phyloP scores from a whole-genome alignment of 1,284 basidiomycete species.

The Rugosomyces carneus region DNA sequence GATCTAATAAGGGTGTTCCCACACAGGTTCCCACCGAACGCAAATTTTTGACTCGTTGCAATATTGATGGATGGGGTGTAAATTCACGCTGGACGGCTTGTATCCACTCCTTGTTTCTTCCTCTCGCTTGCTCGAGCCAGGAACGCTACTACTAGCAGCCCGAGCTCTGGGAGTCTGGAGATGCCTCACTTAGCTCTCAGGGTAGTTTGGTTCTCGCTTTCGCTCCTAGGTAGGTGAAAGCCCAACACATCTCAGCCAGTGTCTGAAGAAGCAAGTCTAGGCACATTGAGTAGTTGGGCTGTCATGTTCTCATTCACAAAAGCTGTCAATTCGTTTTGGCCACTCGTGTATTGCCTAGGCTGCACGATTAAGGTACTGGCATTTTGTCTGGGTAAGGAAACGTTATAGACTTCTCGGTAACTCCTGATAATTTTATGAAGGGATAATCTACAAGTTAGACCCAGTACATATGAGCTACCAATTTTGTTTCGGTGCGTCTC shows the following conservation, averaged over 20 bases:
- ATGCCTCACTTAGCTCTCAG: slow-evolving; percentile 36
- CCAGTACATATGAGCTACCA: slow-evolving; percentile 47
- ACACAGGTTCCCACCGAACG: too few species aligned
- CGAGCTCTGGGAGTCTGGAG: neutral
- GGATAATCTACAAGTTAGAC: slow-evolving; percentile 59
- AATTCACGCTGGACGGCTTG: neutral
- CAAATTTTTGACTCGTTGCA: neutral
- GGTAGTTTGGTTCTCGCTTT: slow-evolving; percentile 36
- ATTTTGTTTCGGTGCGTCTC: slow-evolving; percentile 50
- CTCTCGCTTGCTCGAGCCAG: too few species aligned
- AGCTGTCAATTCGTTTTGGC: slow-evolving; percentile 34
- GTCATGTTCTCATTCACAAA: slow-evolving; percentile 39
- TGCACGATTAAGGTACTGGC: slow-evolving; percentile 43
- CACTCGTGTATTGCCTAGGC: slow-evolving; percentile 38
- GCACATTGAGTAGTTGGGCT: slow-evolving; percentile 42
- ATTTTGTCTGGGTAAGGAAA: slow-evolving; percentile 34
- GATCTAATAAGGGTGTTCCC: neutral
- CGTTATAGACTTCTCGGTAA: neutral
- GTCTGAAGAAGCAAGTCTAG: slow-evolving; percentile 25
- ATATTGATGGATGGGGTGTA: neutral
- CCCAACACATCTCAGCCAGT: neutral
- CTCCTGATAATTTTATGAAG: slow-evolving; percentile 25
- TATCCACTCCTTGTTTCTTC: neutral
- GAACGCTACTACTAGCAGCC: too few species aligned
- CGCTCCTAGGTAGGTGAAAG: slow-evolving; percentile 28